Evolutionary conservation across 768 basidiomycete species (phyloP).

Genomic region (Neoboletus brunneissimus): DNA sequence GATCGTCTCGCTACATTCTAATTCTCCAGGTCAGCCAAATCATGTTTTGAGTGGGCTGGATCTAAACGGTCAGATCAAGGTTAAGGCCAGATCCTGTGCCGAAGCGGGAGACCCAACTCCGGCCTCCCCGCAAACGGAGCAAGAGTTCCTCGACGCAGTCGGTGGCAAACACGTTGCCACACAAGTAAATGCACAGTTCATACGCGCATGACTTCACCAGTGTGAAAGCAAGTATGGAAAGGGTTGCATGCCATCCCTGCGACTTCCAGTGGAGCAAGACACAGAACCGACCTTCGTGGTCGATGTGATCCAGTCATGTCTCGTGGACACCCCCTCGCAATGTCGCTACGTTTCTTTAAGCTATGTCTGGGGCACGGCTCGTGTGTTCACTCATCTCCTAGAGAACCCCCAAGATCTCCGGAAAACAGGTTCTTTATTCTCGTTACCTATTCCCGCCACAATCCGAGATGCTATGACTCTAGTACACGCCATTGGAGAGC

Average conservation of each 20-base stretch:
- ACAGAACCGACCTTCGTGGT: constrained; percentile 10
- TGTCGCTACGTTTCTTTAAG: constrained; percentile 24
- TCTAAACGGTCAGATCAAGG: neutral
- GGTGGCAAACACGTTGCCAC: constrained; percentile 8
- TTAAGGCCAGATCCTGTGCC: neutral
- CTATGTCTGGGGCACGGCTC: constrained; percentile 17
- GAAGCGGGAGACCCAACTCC: neutral
- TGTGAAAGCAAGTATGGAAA: constrained; percentile 12
- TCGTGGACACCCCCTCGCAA: constrained; percentile 13
- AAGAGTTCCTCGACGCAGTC: neutral
- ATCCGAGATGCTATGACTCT: constrained; percentile 23
- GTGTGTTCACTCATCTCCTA: constrained; percentile 6
- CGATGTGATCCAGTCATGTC: constrained; percentile 11
- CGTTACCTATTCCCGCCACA: constrained; percentile 16
- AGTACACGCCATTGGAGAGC: constrained; percentile 16
- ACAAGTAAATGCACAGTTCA: constrained; percentile 3
- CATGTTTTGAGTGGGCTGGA: neutral
- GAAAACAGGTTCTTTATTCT: neutral
- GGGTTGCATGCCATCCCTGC: constrained; percentile 1
- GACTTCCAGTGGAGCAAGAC: neutral
- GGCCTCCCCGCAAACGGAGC: neutral
- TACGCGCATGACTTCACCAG: constrained; percentile 10
- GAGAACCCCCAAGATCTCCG: constrained; percentile 4
- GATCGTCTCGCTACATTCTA: neutral
- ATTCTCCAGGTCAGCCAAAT: constrained; percentile 3